Percentiles rank a stretch among this genome's conserved stretches.
Conservation (phyloP, 2,329 filamentous ascomycete genomes). For the Aphanocladium album region DNA sequence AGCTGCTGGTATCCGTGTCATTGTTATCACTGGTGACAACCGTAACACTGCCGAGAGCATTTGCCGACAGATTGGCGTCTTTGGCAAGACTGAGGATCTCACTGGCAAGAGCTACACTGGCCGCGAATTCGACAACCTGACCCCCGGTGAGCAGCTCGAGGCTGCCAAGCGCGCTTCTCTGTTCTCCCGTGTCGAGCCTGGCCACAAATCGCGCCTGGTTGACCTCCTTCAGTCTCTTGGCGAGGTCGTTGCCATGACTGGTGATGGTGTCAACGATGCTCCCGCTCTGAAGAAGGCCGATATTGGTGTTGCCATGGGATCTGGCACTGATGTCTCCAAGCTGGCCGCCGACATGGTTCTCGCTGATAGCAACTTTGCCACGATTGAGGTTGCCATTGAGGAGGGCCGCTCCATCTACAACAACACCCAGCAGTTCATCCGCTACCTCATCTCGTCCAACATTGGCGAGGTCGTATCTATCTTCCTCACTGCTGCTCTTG, state of each 20-base stretch:
- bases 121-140: conserved; percentile 85
- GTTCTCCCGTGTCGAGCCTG: conserved; percentile 93
- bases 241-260: conserved; percentile 98
- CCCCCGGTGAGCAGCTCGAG: conserved; percentile 70
- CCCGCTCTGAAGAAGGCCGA: conserved; percentile 97
- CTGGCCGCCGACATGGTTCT: conserved; percentile 98
- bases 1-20: conserved; percentile 89
- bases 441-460: conserved; percentile 97
- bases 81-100: conserved; percentile 74
- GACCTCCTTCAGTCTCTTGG: conserved; percentile 89
- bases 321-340: conserved; percentile 94
- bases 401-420: conserved; percentile 98
- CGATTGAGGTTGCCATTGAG: conserved; percentile 91
- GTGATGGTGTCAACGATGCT: conserved; percentile 97
- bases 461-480: conserved; percentile 99
- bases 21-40: conserved; percentile 98
- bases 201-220: conserved; percentile 95
- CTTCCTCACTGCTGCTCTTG: conserved; percentile 91
- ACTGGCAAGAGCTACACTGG: conserved; percentile 92
- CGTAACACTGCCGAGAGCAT: conserved; percentile 97
- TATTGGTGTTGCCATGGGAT: conserved; percentile 98
- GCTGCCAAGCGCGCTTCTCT: conserved; percentile 82
- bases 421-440: conserved; percentile 99
- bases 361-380: conserved; percentile 97
- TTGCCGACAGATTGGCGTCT: conserved; percentile 94